Percentiles rank a stretch among this genome's conserved stretches.
phyloP scores from a whole-genome alignment of 2,329 filamentous ascomycete genomes.

The Fusarium penzigii region DNA sequence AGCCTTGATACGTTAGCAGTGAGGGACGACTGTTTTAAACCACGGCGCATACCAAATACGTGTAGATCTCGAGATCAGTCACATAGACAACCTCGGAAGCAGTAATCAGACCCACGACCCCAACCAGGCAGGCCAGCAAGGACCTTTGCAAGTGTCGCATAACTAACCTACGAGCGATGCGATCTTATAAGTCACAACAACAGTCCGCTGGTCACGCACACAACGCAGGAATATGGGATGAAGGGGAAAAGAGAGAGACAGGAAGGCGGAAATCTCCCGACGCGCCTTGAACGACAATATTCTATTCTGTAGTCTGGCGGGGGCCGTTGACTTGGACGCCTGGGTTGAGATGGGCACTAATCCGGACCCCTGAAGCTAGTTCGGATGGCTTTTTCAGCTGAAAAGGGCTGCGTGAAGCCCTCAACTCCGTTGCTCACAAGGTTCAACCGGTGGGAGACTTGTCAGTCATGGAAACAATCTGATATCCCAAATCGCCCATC shows the following conservation, averaged over 20 bases:
- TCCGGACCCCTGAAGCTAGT: constrained; percentile 28
- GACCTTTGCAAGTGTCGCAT: constrained; percentile 26
- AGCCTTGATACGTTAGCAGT: constrained; percentile 38
- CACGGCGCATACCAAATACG: constrained; percentile 36
- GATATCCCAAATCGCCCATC: too few relatives aligned
- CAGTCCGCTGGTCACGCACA: background rate
- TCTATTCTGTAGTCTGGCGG: constrained; percentile 3
- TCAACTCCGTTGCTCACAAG: background rate
- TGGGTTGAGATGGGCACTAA: constrained; percentile 15
- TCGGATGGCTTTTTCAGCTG: constrained; percentile 18
- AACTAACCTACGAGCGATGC: background rate
- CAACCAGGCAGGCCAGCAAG: constrained; percentile 5
- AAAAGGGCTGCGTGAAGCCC: constrained; percentile 12
- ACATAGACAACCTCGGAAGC: constrained; percentile 41
- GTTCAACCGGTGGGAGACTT: background rate
- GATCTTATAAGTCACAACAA: background rate
- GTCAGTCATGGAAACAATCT: background rate
- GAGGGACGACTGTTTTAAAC: background rate
- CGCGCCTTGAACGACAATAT: too few relatives aligned
- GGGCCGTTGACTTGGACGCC: background rate
- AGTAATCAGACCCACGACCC: constrained; percentile 6
- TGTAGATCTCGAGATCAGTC: constrained; percentile 46
- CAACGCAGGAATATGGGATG: background rate
- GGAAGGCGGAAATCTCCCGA: constrained; percentile 1
- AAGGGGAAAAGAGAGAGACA: constrained; percentile 6